Conservation (phyloP, 495 filamentous ascomycete genomes). For the Penicillium flavigenum region DNA sequence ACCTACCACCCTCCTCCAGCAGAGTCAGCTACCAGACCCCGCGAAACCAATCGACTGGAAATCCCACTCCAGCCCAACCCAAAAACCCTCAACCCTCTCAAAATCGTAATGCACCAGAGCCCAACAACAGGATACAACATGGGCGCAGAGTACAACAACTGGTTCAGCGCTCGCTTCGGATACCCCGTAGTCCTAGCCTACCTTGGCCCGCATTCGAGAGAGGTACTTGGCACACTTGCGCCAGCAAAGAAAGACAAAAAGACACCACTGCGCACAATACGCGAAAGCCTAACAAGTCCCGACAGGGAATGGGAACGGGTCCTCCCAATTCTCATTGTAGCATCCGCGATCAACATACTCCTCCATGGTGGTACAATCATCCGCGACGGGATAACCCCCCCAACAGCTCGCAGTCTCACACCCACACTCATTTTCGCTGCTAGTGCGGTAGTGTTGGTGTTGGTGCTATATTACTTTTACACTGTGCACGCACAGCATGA, state of each 20-base stretch:
- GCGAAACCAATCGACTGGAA: slow-evolving; percentile 37
- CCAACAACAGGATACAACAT: slow-evolving; percentile 66
- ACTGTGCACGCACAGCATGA: slow-evolving; percentile 17
- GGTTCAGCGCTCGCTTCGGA: slow-evolving; percentile 73
- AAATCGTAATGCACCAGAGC: slow-evolving; percentile 63
- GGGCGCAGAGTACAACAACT: slow-evolving; percentile 61
- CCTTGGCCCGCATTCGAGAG: slow-evolving; percentile 60
- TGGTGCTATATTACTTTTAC: background rate
- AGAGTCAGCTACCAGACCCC: slow-evolving; percentile 15
- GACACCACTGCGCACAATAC: background rate
- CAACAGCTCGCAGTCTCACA: slow-evolving; percentile 1
- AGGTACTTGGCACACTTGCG: slow-evolving; percentile 60
- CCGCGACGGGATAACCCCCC: background rate
- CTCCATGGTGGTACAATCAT: background rate
- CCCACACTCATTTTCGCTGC: background rate
- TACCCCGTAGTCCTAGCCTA: slow-evolving; percentile 66
- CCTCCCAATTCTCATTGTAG: slow-evolving; percentile 1
- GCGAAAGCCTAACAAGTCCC: background rate
- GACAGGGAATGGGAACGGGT: slow-evolving; percentile 1
- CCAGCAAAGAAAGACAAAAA: slow-evolving; percentile 28
- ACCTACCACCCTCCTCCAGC: slow-evolving; percentile 47
- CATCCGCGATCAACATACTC: background rate
- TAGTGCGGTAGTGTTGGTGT: background rate
- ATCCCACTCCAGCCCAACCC: slow-evolving; percentile 62
- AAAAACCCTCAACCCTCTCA: slow-evolving; percentile 47